Evolutionary conservation across 768 basidiomycete species (phyloP).

Genomic region (Pisolithus microcarpus): DNA sequence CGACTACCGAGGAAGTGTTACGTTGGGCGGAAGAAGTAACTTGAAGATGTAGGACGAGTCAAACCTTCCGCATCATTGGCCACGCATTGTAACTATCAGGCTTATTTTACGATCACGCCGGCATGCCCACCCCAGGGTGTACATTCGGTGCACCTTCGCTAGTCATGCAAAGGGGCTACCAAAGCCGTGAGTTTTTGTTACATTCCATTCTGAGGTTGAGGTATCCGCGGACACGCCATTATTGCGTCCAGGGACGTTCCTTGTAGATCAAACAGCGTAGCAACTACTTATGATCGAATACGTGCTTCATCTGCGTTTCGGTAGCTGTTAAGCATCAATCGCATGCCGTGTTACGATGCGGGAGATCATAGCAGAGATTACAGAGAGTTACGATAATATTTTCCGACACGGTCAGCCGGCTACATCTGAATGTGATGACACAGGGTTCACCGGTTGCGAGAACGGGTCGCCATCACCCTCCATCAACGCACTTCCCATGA

Average conservation of each 20-base stretch:
- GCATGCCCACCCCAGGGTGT: too few species aligned
- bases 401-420: conserved; percentile 4
- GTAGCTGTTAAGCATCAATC: background rate
- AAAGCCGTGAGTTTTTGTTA: too few species aligned
- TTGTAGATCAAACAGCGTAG: too few species aligned
- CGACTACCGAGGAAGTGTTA: conserved; percentile 36
- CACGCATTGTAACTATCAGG: background rate
- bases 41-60: conserved; percentile 3
- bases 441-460: conserved; percentile 22
- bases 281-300: too few species aligned
- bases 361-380: background rate
- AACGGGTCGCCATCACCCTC: conserved; percentile 59
- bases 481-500: conserved; percentile 53
- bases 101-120: too few species aligned
- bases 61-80: background rate
- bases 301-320: too few species aligned
- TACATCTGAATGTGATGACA: conserved; percentile 8
- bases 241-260: too few species aligned
- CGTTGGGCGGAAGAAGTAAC: conserved; percentile 51
- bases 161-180: too few species aligned
- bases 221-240: too few species aligned
- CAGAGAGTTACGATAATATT: background rate
- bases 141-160: too few species aligned
- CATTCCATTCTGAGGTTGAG: too few species aligned
- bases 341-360: background rate